Evolutionary conservation across 2,329 filamentous ascomycete genomes (phyloP).

Genomic region (Colletotrichum sp.): DNA sequence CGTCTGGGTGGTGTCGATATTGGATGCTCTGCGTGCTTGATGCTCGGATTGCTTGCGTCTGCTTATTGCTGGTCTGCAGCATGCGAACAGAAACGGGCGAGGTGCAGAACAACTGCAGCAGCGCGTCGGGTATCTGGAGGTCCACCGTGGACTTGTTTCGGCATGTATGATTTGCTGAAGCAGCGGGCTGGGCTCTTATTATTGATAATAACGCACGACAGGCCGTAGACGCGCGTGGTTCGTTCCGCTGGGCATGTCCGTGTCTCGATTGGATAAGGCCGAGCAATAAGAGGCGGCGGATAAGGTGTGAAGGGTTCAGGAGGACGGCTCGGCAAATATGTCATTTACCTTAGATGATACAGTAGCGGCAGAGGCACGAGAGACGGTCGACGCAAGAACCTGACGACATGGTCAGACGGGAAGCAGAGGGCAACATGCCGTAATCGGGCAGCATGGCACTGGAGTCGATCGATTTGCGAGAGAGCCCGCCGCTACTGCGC

Average conservation of each 20-base stretch:
- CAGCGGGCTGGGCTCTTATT: background rate
- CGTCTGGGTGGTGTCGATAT: background rate
- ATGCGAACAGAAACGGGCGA: conserved; percentile 2
- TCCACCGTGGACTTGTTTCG: background rate
- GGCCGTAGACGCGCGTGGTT: background rate
- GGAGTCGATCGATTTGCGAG: conserved; percentile 12
- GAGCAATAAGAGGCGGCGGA: background rate
- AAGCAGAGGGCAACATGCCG: background rate
- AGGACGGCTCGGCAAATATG: background rate
- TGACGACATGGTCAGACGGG: background rate
- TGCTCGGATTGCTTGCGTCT: conserved; percentile 14
- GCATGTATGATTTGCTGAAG: background rate
- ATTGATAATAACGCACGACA: conserved; percentile 11
- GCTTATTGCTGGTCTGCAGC: conserved; percentile 9
- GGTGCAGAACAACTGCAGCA: conserved; percentile 10
- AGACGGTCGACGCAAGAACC: background rate
- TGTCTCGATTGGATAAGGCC: background rate
- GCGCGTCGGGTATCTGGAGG: conserved; percentile 11
- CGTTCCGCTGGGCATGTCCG: background rate
- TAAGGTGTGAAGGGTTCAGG: background rate
- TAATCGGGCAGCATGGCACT: background rate
- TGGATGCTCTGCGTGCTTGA: background rate
- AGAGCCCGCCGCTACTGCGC: background rate
- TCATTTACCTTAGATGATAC: conserved; percentile 1
- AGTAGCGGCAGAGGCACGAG: background rate